A percentile compares a stretch with the other conserved stretches of the same genome.
These are phyloP conservation scores for Solanum clarkiae DNA, from an alignment of 257 asterid genomes.

Conservation along the genomic window DNA sequence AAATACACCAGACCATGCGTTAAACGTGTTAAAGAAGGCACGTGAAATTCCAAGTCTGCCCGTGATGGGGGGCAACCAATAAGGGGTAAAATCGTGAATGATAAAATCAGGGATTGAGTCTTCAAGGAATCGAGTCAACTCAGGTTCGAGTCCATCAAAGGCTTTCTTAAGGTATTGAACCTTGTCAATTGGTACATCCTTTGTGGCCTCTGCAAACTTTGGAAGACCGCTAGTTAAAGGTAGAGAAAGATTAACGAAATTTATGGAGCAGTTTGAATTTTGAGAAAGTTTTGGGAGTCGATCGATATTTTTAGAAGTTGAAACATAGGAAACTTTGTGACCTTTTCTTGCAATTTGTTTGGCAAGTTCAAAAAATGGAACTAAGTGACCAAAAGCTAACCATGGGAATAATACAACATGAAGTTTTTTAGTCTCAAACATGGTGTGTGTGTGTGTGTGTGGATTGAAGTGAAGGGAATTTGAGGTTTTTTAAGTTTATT, in stretches of 20 bases:
- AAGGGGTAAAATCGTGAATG: conserved; percentile 8
- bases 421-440: conserved; percentile 6
- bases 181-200: conserved; percentile 7
- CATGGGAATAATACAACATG: conserved; percentile 50
- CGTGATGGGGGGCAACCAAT: conserved; percentile 16
- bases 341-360: conserved; percentile 36
- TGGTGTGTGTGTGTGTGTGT: not conserved
- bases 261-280: conserved; percentile 6
- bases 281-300: conserved; percentile 46
- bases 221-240: conserved; percentile 13
- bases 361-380: conserved; percentile 35
- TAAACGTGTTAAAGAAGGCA: conserved; percentile 7
- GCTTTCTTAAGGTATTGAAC: conserved; percentile 24
- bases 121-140: conserved; percentile 6
- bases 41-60: not conserved
- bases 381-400: conserved; percentile 57
- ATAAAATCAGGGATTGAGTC: conserved; percentile 17
- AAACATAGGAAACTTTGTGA: conserved; percentile 33
- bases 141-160: conserved; percentile 10
- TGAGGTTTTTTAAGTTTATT: not conserved
- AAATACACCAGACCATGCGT: not conserved
- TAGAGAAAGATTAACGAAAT: conserved; percentile 22
- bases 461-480: not conserved
- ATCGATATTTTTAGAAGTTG: conserved; percentile 40
- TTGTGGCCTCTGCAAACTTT: conserved; percentile 16